Evolutionary conservation across 2,329 filamentous ascomycete species (phyloP).

Genomic region (Mycosphaerelloides madeirae): DNA sequence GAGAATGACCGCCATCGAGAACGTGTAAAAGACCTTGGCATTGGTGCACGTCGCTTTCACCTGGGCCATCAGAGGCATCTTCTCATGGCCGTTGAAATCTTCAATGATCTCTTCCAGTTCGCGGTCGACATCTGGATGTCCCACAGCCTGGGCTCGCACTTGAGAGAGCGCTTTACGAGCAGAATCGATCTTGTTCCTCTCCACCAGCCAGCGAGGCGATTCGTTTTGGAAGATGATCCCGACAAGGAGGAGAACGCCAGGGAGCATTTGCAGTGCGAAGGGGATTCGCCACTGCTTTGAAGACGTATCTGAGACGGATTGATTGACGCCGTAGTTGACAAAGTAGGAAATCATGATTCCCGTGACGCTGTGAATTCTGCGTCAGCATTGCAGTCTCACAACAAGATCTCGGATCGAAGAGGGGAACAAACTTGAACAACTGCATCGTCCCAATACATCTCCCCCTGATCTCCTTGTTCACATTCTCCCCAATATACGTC

Average conservation of each 20-base stretch:
- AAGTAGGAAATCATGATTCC: slow-evolving; percentile 50
- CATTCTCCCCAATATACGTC: slow-evolving; percentile 44
- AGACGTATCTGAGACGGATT: slow-evolving; percentile 39
- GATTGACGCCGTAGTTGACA: slow-evolving; percentile 49
- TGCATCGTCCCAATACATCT: slow-evolving; percentile 30
- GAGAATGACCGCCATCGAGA: slow-evolving; percentile 39
- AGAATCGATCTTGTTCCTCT: slow-evolving; percentile 45
- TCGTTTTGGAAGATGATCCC: slow-evolving; percentile 51
- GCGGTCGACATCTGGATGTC: slow-evolving; percentile 34
- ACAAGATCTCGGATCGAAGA: slow-evolving; percentile 10
- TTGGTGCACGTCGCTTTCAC: slow-evolving; percentile 35
- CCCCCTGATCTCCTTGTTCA: slow-evolving; percentile 36
- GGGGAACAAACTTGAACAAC: slow-evolving; percentile 24
- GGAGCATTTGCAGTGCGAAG: slow-evolving; percentile 50
- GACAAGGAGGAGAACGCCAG: slow-evolving; percentile 46
- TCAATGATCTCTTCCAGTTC: slow-evolving; percentile 44
- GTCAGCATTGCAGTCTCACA: slow-evolving; percentile 28
- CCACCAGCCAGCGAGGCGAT: slow-evolving; percentile 52
- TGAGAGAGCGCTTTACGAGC: slow-evolving; percentile 40
- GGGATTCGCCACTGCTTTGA: slow-evolving; percentile 52
- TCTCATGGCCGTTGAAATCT: slow-evolving; percentile 42
- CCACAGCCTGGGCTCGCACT: slow-evolving; percentile 35
- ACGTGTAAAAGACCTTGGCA: slow-evolving; percentile 38
- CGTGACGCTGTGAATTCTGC: slow-evolving; percentile 35
- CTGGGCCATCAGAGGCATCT: slow-evolving; percentile 37